phyloP scores from a whole-genome alignment of 345 rosid species.

The Sonneratia caseolaris region DNA sequence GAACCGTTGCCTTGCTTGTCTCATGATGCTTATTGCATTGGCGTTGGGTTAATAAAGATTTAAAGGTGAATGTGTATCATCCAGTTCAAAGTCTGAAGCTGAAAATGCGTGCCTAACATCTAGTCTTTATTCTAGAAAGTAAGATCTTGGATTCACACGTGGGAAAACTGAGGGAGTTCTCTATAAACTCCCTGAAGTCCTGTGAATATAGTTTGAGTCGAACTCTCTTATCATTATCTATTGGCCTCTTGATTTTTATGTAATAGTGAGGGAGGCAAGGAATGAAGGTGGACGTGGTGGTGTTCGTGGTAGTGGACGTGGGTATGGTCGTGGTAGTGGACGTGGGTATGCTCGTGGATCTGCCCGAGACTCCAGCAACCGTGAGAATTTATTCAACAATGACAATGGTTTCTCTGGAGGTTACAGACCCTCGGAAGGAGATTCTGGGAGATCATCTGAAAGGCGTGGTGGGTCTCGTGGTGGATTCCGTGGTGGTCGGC shows the following conservation, averaged over 20 bases:
- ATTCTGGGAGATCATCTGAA: conserved; percentile 40
- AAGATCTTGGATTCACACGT: background rate
- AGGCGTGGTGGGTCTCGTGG: conserved; percentile 60
- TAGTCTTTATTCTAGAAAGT: background rate
- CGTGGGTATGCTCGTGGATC: conserved; percentile 45
- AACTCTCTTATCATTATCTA: background rate
- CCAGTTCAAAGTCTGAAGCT: background rate
- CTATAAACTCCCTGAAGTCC: background rate
- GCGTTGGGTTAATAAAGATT: background rate
- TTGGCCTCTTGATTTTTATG: background rate
- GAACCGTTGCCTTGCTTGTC: background rate
- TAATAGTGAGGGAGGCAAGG: conserved; percentile 64
- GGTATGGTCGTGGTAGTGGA: conserved; percentile 16
- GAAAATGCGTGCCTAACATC: background rate
- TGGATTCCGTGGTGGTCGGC: conserved; percentile 67
- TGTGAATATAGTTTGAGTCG: background rate
- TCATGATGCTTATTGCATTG: background rate
- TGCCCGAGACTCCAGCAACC: conserved; percentile 44
- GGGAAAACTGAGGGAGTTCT: background rate
- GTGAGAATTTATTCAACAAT: conserved; percentile 28
- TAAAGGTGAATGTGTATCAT: background rate
- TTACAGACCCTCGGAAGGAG: conserved; percentile 54
- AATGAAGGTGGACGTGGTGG: conserved; percentile 26
- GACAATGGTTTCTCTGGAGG: conserved; percentile 59
- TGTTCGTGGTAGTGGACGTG: conserved; percentile 62